These are phyloP conservation scores for Pichia eremophila DNA, from an alignment of 805 yeast genomes.

Conservation along the genomic window DNA sequence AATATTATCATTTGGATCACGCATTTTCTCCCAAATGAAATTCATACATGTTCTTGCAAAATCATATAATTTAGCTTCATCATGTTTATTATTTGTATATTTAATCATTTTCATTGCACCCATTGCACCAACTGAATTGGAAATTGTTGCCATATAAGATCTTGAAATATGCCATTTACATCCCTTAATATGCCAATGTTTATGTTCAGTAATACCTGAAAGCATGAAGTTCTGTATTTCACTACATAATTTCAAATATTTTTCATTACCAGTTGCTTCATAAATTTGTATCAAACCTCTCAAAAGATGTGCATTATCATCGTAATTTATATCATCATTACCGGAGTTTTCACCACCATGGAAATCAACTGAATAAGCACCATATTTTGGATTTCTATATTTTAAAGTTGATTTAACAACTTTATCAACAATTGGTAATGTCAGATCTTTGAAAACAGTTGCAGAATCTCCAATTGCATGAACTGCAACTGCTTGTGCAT, in stretches of 20 bases:
- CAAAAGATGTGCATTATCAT: slow-evolving; percentile 70
- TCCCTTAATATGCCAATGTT: slow-evolving; percentile 44
- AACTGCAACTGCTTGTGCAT: slow-evolving; percentile 58
- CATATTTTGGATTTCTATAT: slow-evolving; percentile 40
- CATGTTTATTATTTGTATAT: slow-evolving; percentile 33
- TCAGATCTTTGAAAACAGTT: slow-evolving; percentile 40
- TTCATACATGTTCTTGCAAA: slow-evolving; percentile 54
- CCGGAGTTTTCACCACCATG: slow-evolving; percentile 26
- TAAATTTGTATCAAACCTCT: slow-evolving; percentile 55
- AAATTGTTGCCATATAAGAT: slow-evolving; percentile 45
- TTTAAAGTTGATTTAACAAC: slow-evolving; percentile 40
- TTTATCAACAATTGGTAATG: slow-evolving; percentile 44
- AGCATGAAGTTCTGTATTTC: slow-evolving; percentile 52
- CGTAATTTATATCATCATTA: slow-evolving; percentile 60
- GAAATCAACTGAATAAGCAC: slow-evolving; percentile 48
- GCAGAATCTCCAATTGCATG: slow-evolving; percentile 66
- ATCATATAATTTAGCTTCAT: slow-evolving; percentile 36
- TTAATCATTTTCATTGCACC: slow-evolving; percentile 54
- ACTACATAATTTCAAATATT: slow-evolving; percentile 44
- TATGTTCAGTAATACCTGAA: slow-evolving; percentile 51
- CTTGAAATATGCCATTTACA: slow-evolving; percentile 58
- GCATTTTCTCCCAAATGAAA: slow-evolving; percentile 44
- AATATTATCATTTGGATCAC: slow-evolving; percentile 45
- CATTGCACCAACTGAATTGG: slow-evolving; percentile 53
- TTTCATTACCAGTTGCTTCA: slow-evolving; percentile 52